Conservation (phyloP, 2,329 filamentous ascomycete genomes). For the Dactylellina cionopaga region DNA sequence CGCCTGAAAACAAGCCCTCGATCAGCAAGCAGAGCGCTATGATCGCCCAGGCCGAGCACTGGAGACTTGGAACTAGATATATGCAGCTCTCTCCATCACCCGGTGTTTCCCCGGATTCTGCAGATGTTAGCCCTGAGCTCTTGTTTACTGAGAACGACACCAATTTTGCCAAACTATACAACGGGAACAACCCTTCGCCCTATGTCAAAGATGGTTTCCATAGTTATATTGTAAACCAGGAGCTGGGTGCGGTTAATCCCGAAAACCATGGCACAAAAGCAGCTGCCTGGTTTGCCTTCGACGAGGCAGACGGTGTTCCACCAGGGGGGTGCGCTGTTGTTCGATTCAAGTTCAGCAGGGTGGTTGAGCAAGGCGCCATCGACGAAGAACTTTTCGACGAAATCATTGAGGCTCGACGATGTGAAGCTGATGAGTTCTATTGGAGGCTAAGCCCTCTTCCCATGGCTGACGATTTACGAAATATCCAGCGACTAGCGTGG, state of each 20-base stretch:
- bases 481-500: constrained; percentile 93
- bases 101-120: constrained; percentile 77
- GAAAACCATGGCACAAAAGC: constrained; percentile 83
- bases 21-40: constrained; percentile 74
- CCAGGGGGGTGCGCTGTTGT: constrained; percentile 95
- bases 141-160: constrained; percentile 97
- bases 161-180: constrained; percentile 81
- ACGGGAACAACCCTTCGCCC: constrained; percentile 73
- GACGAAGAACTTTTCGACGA: constrained; percentile 95
- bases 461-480: constrained; percentile 91
- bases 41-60: constrained; percentile 79
- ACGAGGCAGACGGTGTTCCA: constrained; percentile 84
- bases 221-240: constrained; percentile 80
- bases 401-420: constrained; percentile 81
- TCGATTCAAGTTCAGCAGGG: constrained; percentile 85
- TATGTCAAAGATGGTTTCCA: constrained; percentile 98
- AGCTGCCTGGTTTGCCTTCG: constrained; percentile 91
- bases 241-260: constrained; percentile 85
- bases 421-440: constrained; percentile 97
- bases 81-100: constrained; percentile 89
- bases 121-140: constrained; percentile 84
- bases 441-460: constrained; percentile 90
- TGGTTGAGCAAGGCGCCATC: constrained; percentile 69
- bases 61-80: constrained; percentile 82
- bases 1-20: constrained; percentile 79